Base-by-base conservation (phyloP, 2,329 filamentous ascomycete species). In the Monosporascus sp. region DNA sequence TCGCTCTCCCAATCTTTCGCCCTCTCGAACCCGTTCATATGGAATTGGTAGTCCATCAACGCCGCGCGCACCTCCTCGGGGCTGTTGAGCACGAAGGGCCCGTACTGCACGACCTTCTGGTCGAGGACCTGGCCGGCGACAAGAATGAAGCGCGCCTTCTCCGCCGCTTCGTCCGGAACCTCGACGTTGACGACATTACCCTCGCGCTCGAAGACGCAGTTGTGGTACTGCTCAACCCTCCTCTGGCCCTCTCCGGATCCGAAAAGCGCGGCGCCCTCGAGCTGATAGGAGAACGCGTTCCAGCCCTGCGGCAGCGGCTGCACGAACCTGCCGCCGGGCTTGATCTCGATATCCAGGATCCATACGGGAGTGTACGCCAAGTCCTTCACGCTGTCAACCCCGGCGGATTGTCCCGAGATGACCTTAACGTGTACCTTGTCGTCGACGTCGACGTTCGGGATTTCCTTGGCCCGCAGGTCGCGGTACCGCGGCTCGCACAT, bases 301-400 rank as follows among this genome's bases (percentile, higher is more conserved):
- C 91, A 97, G 27, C 85, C 87, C 57, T 78, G 73, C 0, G 93
- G 93, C 3, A 97, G 67, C 5, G 81, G 71, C 74, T 97, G 93
- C 22, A 77, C 78, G 60, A 97, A 76, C 55, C 78, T 83, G 47
- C 89, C 91, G 51, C 93, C 93, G 0, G 92, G 91, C 63, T 84
- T 74, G 51, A 97, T 82, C 20, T 82, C 85, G 50, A 97, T 77
- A 68, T 97, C 93, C 45, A 97, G 78, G 57, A 96, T 79, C 93
- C 93, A 97, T n/a, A 97, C 91, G 0, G 94, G 94, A 2, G 93
- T 97, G 72, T 97, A 97, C 16, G 93, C 92, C 45, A 97, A 77
- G 66, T 97, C 92, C 68, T 93, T 85, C 51, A 96, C 82, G 16
- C 86, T 91, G 67, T 97, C 92, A 50, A 94, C 82, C 45, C 90